Evolutionary conservation across 2,329 filamentous ascomycete genomes (phyloP), one percentile per base, ranked within the genome.

Genomic region (Zymoseptoria ardabiliae): DNA sequence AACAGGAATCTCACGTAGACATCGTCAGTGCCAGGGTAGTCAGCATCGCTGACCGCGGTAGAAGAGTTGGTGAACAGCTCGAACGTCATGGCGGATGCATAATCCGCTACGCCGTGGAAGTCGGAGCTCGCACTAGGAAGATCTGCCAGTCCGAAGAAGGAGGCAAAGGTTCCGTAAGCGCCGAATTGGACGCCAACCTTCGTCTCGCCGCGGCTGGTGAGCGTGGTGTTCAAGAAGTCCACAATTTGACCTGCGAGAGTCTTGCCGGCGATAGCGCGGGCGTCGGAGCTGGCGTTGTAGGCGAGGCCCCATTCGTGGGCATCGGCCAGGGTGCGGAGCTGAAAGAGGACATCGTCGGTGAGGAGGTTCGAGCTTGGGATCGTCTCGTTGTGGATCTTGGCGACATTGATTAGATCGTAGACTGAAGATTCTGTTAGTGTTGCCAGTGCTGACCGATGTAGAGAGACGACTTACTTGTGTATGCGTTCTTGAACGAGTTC

Each of bases 61-160:
- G 70, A 69, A 0, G 72, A 69, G 61, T 83, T 79, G 49, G 83
- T 86, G 67, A 85, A 81, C 21, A 81, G 81, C 78, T 96, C 92
- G 72, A 95, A 92, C 5, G 80, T 80, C 83, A 96, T 90, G 64
- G 85, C 85, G 2, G 86, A 88, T 4, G 91, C 91, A 69, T 96
- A 96, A 76, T 91, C 87, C n/a, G 87, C 85, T 11, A 96, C 78
- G 57, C 89, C 89, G 60, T 77, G 85, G 77, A 96, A 96, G 72
- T 89, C 77, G 1, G 75, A 66, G 60, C 79, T 82, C 1, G 76
- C 80, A 11, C 74, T 63, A 1, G 70, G 68, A 7, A 87, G 72
- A 60, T 81, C 75, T 1, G 80, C 75, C 19, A 86, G 79, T 21
- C 83, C 83, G 71, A 86, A 86, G 75, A 85, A 85, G 2, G 82